These are phyloP conservation scores for Schizochytrium sp. DNA, from an alignment of 108 stramenopile species.

Conservation along the genomic window DNA sequence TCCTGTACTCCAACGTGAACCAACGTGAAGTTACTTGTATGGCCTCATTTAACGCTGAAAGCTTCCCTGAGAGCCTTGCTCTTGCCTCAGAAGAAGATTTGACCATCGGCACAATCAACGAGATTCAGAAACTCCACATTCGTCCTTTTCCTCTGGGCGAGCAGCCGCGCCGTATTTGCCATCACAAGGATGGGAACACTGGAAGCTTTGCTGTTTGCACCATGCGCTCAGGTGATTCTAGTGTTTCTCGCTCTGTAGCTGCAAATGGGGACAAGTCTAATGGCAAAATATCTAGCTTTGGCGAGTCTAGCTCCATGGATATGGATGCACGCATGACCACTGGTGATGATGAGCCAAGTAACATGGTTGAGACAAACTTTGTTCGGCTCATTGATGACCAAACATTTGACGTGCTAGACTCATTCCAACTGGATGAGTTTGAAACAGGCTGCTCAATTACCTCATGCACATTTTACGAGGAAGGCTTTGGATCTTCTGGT, in stretches of 20 bases:
- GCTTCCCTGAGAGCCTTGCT: slow-evolving; percentile 87
- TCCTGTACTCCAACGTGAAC: slow-evolving; percentile 93
- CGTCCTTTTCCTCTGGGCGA: slow-evolving; percentile 90
- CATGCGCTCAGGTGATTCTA: slow-evolving; percentile 12
- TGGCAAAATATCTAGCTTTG: not conserved
- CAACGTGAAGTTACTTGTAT: slow-evolving; percentile 75
- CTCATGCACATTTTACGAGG: slow-evolving; percentile 7
- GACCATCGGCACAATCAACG: slow-evolving; percentile 93
- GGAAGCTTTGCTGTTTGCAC: slow-evolving; percentile 58
- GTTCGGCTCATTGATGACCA: slow-evolving; percentile 64
- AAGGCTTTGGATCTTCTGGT: not conserved
- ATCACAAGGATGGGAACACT: slow-evolving; percentile 73
- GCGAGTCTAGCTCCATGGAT: not conserved
- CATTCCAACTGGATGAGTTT: slow-evolving; percentile 63
- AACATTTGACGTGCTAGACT: slow-evolving; percentile 21
- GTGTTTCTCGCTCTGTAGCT: slow-evolving; percentile 7
- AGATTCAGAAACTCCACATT: slow-evolving; percentile 98
- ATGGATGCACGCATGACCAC: not conserved
- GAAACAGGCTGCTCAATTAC: slow-evolving; percentile 41
- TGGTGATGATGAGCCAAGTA: not conserved
- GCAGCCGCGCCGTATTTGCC: slow-evolving; percentile 88
- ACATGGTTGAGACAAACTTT: slow-evolving; percentile 52
- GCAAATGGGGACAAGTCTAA: not conserved
- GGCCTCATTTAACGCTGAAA: slow-evolving; percentile 73
- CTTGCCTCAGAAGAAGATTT: slow-evolving; percentile 88